Evolutionary conservation across 2,329 filamentous ascomycete genomes (phyloP), one percentile per base, ranked within the genome.

Genomic region (Erysiphe pulchra): DNA sequence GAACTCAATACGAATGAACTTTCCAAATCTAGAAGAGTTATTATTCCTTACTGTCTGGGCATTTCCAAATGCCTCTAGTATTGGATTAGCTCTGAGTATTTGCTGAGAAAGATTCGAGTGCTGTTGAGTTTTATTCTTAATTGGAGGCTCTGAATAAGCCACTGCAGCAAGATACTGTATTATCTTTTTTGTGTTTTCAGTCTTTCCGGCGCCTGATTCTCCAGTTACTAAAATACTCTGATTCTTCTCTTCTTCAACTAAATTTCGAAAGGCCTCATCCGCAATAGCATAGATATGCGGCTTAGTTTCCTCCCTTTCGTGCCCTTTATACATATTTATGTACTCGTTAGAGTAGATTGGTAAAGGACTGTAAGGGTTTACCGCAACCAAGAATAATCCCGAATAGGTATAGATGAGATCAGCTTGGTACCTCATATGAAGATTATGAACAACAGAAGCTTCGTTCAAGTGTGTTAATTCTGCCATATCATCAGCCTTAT

Each of bases 361-460:
- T 10, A 98, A 64, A 2, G 85, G 76, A 51, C 85, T 92, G 63
- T 98, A 98, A 0, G 92, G 90, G 59, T 98, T 98, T 50, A 98
- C 81, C 0, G 92, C 92, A 43, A 98, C 90, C 57, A 98, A 67
- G 64, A 98, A 98, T 37, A 98, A 69, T 0, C 90, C 90, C 0
- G 90, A 98, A 61, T 98, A 98, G 18, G 90, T 98, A 66, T 92
- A 98, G 54, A 98, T 98, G 49, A 98, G 65, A 62, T 98, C 90
- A 40, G 90, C 73, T 61, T 94, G 84, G 60, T 98, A 98, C 62
- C 90, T 71, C 68, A 83, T 87, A 54, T 92, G 80, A 47, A 98
- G 71, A 59, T 98, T 98, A 64, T 98, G 86, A 45, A 98, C 86
- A 45, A 98, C 90, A 0, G 90, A 95, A 18, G 87, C 82, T 64